Percentiles rank a stretch among this genome's conserved stretches.
These are phyloP conservation scores for Nymphaea thermarum DNA, from an alignment of 164 flowering plant species.

Conservation along the genomic window DNA sequence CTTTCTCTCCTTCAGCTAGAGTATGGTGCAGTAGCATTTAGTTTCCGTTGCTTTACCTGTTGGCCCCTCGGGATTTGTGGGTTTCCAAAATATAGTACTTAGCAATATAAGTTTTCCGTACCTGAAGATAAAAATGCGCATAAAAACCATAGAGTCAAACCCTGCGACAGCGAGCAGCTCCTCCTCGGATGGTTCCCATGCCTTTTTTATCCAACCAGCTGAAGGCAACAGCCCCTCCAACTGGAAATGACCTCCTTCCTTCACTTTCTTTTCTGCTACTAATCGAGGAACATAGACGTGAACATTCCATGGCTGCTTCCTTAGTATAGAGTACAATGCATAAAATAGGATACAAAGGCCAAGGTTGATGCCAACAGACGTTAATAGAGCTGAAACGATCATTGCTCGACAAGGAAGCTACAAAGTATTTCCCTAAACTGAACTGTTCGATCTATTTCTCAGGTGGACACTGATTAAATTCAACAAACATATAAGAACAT, in stretches of 20 bases:
- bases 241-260: constrained; percentile 28
- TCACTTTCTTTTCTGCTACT: constrained; percentile 46
- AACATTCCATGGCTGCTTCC: constrained; percentile 54
- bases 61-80: too few species aligned
- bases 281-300: constrained; percentile 67
- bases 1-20: too few species aligned
- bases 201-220: constrained; percentile 61
- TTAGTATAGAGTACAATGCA: constrained; percentile 61
- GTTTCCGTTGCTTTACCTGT: too few species aligned
- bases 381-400: constrained; percentile 84
- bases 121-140: constrained; percentile 82
- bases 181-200: constrained; percentile 77
- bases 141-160: constrained; percentile 79
- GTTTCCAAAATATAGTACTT: too few species aligned
- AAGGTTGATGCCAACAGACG: constrained; percentile 75
- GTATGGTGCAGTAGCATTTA: too few species aligned
- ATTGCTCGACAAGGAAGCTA: constrained; percentile 15
- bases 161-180: constrained; percentile 57
- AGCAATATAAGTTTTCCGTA: constrained; percentile 3
- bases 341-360: constrained; percentile 56
- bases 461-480: too few species aligned
- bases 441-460: too few species aligned
- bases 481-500: too few species aligned
- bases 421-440: too few species aligned
- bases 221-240: constrained; percentile 61